Evolutionary conservation across 2,329 filamentous ascomycete genomes (phyloP).

Genomic region (Myriangium duriaei): DNA sequence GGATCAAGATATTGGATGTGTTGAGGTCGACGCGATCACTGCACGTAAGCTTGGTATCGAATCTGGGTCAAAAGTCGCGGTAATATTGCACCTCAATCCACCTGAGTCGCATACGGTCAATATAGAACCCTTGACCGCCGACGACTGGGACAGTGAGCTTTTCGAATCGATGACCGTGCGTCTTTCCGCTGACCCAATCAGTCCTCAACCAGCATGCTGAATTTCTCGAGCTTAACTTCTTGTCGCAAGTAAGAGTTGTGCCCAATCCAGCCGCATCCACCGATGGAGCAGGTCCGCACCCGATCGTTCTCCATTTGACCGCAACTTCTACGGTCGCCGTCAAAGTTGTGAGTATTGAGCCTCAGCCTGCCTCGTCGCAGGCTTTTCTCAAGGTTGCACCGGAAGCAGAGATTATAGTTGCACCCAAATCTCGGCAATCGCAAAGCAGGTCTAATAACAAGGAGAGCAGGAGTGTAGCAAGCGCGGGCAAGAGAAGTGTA

Average conservation of each 20-base stretch:
- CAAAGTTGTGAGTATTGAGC: slow-evolving; percentile 69
- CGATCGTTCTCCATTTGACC: slow-evolving; percentile 82
- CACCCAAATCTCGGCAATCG: slow-evolving; percentile 67
- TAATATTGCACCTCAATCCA: slow-evolving; percentile 73
- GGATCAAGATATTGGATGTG: slow-evolving; percentile 63
- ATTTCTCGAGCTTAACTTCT: slow-evolving; percentile 85
- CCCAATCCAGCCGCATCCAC: slow-evolving; percentile 61
- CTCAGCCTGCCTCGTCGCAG: slow-evolving; percentile 51
- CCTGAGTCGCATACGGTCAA: slow-evolving; percentile 87
- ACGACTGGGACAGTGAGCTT: slow-evolving; percentile 78
- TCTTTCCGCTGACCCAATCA: no score
- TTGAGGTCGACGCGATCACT: slow-evolving; percentile 82
- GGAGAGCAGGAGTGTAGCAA: slow-evolving; percentile 68
- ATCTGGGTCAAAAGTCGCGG: slow-evolving; percentile 65
- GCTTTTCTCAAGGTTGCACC: slow-evolving; percentile 87
- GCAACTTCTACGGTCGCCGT: slow-evolving; percentile 94
- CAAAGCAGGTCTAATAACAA: slow-evolving; percentile 47
- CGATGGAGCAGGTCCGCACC: slow-evolving; percentile 50
- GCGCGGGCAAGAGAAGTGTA: slow-evolving; percentile 63
- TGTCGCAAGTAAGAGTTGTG: slow-evolving; percentile 83
- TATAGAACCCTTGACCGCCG: slow-evolving; percentile 87
- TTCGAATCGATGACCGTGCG: no score
- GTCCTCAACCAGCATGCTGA: slow-evolving; percentile 93
- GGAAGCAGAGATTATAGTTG: slow-evolving; percentile 93
- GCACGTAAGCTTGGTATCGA: slow-evolving; percentile 62